phyloP scores from a whole-genome alignment of 305 asterid genomes.

The Galium porrigens region DNA sequence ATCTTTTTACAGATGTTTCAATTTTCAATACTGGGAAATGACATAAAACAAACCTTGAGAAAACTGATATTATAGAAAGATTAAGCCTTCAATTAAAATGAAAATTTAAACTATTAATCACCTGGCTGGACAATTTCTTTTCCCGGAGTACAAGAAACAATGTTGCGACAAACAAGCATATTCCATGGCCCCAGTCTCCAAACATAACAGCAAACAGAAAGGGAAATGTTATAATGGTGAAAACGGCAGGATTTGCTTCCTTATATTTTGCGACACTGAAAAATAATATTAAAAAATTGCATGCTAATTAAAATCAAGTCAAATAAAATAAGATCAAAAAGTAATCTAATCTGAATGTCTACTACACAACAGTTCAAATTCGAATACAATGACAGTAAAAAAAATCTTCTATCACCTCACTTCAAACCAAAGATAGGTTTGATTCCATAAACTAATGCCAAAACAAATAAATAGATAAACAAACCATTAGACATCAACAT shows the following conservation, averaged over 20 bases:
- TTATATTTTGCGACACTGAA: conserved; percentile 85
- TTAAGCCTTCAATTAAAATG: conserved; percentile 32
- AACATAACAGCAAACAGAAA: conserved; percentile 93
- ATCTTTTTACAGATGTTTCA: no score
- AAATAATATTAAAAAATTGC: conserved; percentile 15
- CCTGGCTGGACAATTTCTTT: conserved; percentile 67
- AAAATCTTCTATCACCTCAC: not conserved
- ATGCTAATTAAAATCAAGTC: not conserved
- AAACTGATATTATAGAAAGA: conserved; percentile 6
- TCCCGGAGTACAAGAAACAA: conserved; percentile 49
- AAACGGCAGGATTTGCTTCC: conserved; percentile 94
- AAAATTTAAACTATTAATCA: conserved; percentile 30
- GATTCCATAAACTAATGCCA: not conserved
- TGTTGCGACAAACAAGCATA: conserved; percentile 71
- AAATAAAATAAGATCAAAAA: not conserved
- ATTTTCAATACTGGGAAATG: not conserved
- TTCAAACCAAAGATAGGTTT: not conserved
- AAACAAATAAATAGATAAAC: not conserved
- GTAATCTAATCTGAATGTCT: not conserved
- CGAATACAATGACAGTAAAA: not conserved
- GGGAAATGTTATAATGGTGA: conserved; percentile 80
- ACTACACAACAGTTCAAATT: not conserved
- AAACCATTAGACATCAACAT: not conserved
- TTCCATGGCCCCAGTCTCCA: conserved; percentile 99
- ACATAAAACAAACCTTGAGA: not conserved